Evolutionary conservation across 805 yeast species (phyloP).

Genomic region (Candida nitratophila): DNA sequence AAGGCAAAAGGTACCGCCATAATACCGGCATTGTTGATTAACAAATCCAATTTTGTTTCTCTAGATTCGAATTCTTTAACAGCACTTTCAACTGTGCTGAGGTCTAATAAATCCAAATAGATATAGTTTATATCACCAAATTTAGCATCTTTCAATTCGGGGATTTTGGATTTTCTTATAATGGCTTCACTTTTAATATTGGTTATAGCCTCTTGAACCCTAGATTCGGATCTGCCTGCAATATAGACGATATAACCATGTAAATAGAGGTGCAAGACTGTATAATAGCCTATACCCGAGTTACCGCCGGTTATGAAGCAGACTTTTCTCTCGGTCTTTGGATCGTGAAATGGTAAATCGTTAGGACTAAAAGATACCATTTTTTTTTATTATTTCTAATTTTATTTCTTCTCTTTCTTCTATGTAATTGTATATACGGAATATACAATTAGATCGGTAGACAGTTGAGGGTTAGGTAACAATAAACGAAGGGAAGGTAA

Average conservation of each 20-base stretch:
- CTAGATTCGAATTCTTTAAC: conserved; percentile 34
- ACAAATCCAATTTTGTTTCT: conserved; percentile 49
- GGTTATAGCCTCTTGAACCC: conserved; percentile 50
- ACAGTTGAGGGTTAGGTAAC: too few species aligned
- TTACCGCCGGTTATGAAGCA: conserved; percentile 79
- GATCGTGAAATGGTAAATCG: conserved; percentile 55
- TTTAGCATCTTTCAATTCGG: conserved; percentile 15
- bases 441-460: too few species aligned
- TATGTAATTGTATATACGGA: too few species aligned
- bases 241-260: conserved; percentile 75
- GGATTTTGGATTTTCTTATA: conserved; percentile 16
- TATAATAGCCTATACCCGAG: conserved; percentile 73
- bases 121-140: conserved; percentile 48
- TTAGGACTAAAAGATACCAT: background rate
- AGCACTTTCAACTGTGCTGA: conserved; percentile 41
- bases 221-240: conserved; percentile 57
- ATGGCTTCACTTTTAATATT: conserved; percentile 51
- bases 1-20: conserved; percentile 65
- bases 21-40: conserved; percentile 75
- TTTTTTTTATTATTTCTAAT: background rate
- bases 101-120: conserved; percentile 47
- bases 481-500: too few species aligned
- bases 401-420: too few species aligned
- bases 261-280: conserved; percentile 65
- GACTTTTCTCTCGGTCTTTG: conserved; percentile 45